These are phyloP conservation scores for Aspergillus bertholletiae DNA, from an alignment of 495 filamentous ascomycete species.

Conservation along the genomic window DNA sequence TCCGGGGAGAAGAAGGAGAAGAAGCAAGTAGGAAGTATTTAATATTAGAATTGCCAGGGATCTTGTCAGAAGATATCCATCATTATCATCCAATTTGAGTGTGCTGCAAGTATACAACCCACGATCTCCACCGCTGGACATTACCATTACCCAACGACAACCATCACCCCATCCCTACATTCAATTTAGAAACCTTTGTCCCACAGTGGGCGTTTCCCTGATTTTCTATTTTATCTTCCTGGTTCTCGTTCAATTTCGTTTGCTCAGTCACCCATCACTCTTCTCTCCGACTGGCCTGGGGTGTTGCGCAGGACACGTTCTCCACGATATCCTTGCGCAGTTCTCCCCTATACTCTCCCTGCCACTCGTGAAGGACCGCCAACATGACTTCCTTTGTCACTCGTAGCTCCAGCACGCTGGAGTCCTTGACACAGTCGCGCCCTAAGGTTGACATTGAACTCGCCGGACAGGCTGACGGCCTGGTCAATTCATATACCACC, in stretches of 20 bases:
- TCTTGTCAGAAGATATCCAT: too few species aligned
- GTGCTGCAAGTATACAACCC: not conserved
- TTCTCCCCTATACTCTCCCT: not conserved
- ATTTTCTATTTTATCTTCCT: too few species aligned
- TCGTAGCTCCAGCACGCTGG: constrained; percentile 25
- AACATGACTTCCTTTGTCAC: constrained; percentile 23
- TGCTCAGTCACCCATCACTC: not conserved
- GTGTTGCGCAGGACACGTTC: not conserved
- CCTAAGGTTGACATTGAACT: constrained; percentile 36
- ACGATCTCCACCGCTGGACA: not conserved
- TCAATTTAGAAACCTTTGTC: constrained; percentile 4
- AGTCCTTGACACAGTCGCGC: constrained; percentile 26
- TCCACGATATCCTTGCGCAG: not conserved
- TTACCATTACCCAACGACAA: constrained; percentile 8
- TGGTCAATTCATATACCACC: constrained; percentile 54
- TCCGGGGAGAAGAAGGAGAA: not conserved
- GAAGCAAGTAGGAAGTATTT: not conserved
- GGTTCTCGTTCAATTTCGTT: not conserved
- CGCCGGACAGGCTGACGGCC: constrained; percentile 28
- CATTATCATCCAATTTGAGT: not conserved
- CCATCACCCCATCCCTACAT: constrained; percentile 11
- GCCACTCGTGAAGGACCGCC: not conserved
- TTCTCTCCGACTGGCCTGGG: not conserved
- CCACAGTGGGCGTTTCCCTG: too few species aligned
- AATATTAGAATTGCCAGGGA: too few species aligned